Conservation (phyloP, 768 basidiomycete genomes). For the Glaciozyma antarctica region DNA sequence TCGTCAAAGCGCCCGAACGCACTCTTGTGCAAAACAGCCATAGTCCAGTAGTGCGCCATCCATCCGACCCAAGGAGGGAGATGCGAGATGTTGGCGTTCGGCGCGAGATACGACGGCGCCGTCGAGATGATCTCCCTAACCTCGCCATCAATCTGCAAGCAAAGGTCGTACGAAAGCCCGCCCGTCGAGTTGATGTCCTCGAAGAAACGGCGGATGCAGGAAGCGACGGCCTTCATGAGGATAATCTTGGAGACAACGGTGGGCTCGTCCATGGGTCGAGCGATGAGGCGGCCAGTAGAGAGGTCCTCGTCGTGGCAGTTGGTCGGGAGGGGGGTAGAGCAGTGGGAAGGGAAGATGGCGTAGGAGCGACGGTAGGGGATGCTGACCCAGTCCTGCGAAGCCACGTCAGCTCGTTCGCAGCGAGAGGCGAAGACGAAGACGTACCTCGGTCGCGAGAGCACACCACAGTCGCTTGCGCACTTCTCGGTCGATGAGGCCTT, state of each 20-base stretch:
- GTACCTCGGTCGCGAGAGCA: slow-evolving; percentile 3
- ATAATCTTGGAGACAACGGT: slow-evolving; percentile 23
- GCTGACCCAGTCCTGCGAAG: neutral
- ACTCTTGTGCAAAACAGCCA: slow-evolving; percentile 18
- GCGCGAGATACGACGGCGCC: slow-evolving; percentile 16
- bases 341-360: slow-evolving; percentile 17
- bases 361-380: slow-evolving; percentile 9
- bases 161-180: slow-evolving; percentile 13
- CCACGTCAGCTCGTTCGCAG: neutral
- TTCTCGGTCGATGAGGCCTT: slow-evolving; percentile 24
- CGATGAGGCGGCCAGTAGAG: slow-evolving; percentile 8
- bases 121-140: slow-evolving; percentile 16
- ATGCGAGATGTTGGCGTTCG: neutral
- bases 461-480: slow-evolving; percentile 28
- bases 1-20: too few species aligned
- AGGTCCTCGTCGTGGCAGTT: slow-evolving; percentile 28
- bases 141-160: slow-evolving; percentile 20
- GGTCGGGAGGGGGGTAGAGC: slow-evolving; percentile 25
- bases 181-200: slow-evolving; percentile 15
- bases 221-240: slow-evolving; percentile 11
- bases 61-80: slow-evolving; percentile 7
- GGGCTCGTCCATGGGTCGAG: slow-evolving; percentile 15
- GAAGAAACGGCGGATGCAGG: slow-evolving; percentile 19
- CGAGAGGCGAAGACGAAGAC: neutral
- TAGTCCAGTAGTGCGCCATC: slow-evolving; percentile 22